Base-by-base conservation (phyloP, 305 asterid genomes). In the Euphrasia arctica region DNA sequence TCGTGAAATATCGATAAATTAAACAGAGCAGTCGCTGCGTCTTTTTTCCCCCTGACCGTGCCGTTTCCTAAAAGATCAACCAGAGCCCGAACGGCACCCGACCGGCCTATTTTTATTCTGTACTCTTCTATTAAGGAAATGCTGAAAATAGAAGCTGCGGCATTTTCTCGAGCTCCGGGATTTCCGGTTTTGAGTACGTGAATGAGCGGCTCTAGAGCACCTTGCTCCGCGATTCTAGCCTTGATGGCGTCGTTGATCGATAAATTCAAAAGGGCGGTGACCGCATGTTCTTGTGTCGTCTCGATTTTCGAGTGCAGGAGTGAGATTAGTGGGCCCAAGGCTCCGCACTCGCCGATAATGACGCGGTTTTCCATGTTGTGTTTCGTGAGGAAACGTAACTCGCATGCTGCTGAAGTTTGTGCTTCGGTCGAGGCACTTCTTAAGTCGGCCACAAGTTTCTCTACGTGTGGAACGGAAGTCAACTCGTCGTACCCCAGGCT, bases 131-230 rank as follows among this genome's bases (percentile, higher is more conserved):
- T 58, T 58, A 84, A 79, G 4, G 98, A 92, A 63, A 92, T 84
- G 78, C 98, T 92, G 73, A 87, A 93, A 50, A 93, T 77, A 57
- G 97, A 74, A 9, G 99, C 99, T 15, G 99, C 99, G 11, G 98
- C 97, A 39, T 92, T 92, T 75, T 87, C 98, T 65, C 83, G 88
- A 29, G 96, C 91, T 18, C 79, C 86, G 0, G 79, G 50, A 58
- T 82, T 93, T 76, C 99, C 99, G 2, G 85, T 82, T 78, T 66
- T 79, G 64, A 93, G 54, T 41, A 85, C 96, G 27, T 90, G 85
- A 70, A 93, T 90, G 54, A 93, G 80, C 6, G 96, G 92, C 61
- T 90, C 99, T 15, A 86, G 68, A 28, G 96, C 88, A 22, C 94
- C 89, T 74, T 69, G 82, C 70, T 81, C 85, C 3, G 93, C 97